These are phyloP conservation scores for Clarkia xantiana DNA, from an alignment of 345 rosid species.

Conservation along the genomic window DNA sequence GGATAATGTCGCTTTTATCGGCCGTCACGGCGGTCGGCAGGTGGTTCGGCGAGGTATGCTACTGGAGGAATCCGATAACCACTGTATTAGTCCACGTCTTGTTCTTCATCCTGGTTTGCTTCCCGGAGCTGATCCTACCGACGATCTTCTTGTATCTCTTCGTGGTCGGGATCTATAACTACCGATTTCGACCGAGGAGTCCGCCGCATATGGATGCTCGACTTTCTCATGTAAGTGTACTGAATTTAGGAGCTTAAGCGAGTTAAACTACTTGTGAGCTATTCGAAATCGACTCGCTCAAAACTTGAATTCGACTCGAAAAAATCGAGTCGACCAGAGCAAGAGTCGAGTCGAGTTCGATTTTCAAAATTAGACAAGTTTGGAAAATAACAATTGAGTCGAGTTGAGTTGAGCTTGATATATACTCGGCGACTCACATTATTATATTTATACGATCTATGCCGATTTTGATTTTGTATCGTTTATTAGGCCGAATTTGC, in stretches of 20 bases:
- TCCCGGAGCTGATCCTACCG: constrained; percentile 79
- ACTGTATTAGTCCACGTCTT: constrained; percentile 61
- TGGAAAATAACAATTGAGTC: no score
- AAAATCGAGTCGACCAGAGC: no score
- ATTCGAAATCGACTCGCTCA: no score
- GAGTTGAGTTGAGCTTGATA: no score
- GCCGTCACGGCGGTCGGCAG: constrained; percentile 50
- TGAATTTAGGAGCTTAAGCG: no score
- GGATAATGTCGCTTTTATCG: constrained; percentile 66
- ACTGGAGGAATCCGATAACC: constrained; percentile 82
- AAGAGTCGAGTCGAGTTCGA: no score
- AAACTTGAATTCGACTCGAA: no score
- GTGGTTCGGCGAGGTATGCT: constrained; percentile 71
- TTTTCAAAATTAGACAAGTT: no score
- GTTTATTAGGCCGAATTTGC: constrained; percentile 30
- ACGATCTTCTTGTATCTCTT: constrained; percentile 83
- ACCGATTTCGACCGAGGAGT: constrained; percentile 67
- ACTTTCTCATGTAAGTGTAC: constrained; percentile 26
- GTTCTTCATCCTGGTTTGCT: constrained; percentile 75
- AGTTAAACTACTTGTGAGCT: no score
- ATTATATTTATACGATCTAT: no score
- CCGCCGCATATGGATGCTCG: constrained; percentile 90
- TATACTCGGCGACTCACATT: no score
- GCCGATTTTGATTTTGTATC: no score
- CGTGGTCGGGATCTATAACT: constrained; percentile 86